A percentile compares a stretch with the other conserved stretches of the same genome.
Evolutionary conservation across 805 yeast species (phyloP).

Genomic region (Isabelozyma rhagii): DNA sequence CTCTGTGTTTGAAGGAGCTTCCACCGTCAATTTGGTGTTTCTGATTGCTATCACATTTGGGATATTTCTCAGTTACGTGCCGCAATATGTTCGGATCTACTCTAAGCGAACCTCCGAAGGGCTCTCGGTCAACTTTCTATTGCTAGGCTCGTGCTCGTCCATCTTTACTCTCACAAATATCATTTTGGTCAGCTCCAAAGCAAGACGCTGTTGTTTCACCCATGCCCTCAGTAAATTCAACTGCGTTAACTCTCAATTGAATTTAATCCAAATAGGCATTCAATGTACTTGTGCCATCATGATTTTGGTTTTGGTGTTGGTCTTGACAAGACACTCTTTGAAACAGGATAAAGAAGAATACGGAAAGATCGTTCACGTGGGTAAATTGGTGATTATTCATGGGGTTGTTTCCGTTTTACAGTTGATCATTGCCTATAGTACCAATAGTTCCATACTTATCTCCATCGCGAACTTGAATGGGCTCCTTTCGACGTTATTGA

Average conservation of each 20-base stretch:
- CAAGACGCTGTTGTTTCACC: slow-evolving; percentile 56
- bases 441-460: slow-evolving; percentile 19
- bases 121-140: slow-evolving; percentile 64
- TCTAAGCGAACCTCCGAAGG: slow-evolving; percentile 70
- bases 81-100: slow-evolving; percentile 66
- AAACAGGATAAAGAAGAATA: slow-evolving; percentile 47
- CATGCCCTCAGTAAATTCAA: slow-evolving; percentile 48
- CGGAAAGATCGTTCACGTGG: slow-evolving; percentile 35
- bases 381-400: slow-evolving; percentile 39
- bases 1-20: slow-evolving; percentile 47
- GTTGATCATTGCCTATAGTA: slow-evolving; percentile 28
- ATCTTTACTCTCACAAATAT: slow-evolving; percentile 66
- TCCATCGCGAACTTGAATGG: slow-evolving; percentile 61
- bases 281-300: slow-evolving; percentile 60
- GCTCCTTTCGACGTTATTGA: slow-evolving; percentile 56
- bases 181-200: slow-evolving; percentile 55
- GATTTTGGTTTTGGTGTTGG: slow-evolving; percentile 54
- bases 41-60: slow-evolving; percentile 60
- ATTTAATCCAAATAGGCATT: slow-evolving; percentile 61
- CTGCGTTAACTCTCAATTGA: slow-evolving; percentile 64
- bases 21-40: slow-evolving; percentile 44
- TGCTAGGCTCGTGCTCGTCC: slow-evolving; percentile 71
- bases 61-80: slow-evolving; percentile 66
- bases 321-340: slow-evolving; percentile 43
- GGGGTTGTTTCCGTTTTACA: slow-evolving; percentile 29